Base-by-base conservation (phyloP, 2,329 filamentous ascomycete genomes). In the Ceratocystis variospora region DNA sequence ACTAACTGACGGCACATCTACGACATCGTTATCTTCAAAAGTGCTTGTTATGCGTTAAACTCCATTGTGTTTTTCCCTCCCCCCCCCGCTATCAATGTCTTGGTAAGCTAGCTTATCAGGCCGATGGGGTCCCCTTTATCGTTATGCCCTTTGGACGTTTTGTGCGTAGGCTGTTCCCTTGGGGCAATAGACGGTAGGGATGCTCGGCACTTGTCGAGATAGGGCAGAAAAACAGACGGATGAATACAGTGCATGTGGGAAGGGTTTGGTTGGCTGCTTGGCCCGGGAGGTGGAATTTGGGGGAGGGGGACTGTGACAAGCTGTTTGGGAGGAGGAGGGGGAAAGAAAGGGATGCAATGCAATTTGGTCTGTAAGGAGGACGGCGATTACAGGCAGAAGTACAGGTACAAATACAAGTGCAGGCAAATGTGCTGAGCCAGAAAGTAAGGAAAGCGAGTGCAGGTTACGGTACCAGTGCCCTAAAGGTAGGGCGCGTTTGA, bases 171-270 rank as follows among this genome's bases (percentile, higher is more conserved):
- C 50, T 22, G 53, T 33, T 33, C 12, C 28, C 15, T 57, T 33
- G 25, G 28, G 17, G 17, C 55, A 37, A 28, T 8, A n/a, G 15
- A 31, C 31, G 12, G 55, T 28, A 59, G 37, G 55, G 55, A 59
- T 59, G 25, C 55, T 59, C 28, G 55, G 55, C 19, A 59, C 28
- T 59, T 59, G 55, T 59, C 12, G 55, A 59, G 55, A 59, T 59
- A 59, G 55, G 55, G 55, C 55, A 19, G 55, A 59, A 33, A 57
- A 59, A 33, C 28, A 59, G 8, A 37, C 55, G 55, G 55, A 59
- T 37, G 55, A 37, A 59, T 59, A 59, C 55, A 37, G 33, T 59
- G n/a, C 55, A 37, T 33, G 48, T 59, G 31, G 55, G 15, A 59
- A 33, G 55, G 37, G 55, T 15, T 37, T 37, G 55, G 55, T 37